Evolutionary conservation across 2,329 filamentous ascomycete species (phyloP), one percentile per base, ranked within the genome.

Genomic region (Claviceps paspali): DNA sequence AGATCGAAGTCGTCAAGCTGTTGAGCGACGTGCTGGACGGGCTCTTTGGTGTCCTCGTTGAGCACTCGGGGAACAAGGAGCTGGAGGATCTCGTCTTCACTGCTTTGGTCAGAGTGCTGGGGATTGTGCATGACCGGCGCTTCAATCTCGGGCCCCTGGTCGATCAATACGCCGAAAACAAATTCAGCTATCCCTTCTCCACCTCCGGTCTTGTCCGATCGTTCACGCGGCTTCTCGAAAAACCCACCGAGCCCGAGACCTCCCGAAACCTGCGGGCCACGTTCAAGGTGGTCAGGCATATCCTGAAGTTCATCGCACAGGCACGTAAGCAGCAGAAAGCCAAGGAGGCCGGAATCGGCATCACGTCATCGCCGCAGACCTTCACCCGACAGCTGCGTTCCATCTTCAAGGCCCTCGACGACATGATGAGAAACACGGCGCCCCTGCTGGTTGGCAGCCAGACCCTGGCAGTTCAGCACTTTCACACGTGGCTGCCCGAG

Each of bases 1-100:
- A 98, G 54, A 94, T 96, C 39, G 92, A 98, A 59, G 83, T 98
- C 24, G 91, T 98, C 43, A 98, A 96, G 62, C 70, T 96, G 29
- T 64, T 96, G 6, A 81, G 74, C 44, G 82, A 93, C 49, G 86
- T 96, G 1, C 79, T 98, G 37, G 84, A 94, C 55, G 76, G 85
- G 0, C 71, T 98, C 1, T 98, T 98, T 52, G 81, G 84, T 5
- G 86, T 95, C 21, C 65, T 96, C 21, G 83, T 92, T 22, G 86
- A 95, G 48, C 79, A 93, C 50, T 77, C 84, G n/a, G 85, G 84
- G 8, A 85, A 85, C 45, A 84, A 92, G 45, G 84, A 93, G 52
- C 87, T 86, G 44, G 91, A 96, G 52, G 88, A 96, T 50, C 61
- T 94, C 12, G 79, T 95, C 2, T 96, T 98, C 56, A 85, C 82